Base-by-base conservation (phyloP, 2,329 filamentous ascomycete genomes). In the Daldinia sp. region DNA sequence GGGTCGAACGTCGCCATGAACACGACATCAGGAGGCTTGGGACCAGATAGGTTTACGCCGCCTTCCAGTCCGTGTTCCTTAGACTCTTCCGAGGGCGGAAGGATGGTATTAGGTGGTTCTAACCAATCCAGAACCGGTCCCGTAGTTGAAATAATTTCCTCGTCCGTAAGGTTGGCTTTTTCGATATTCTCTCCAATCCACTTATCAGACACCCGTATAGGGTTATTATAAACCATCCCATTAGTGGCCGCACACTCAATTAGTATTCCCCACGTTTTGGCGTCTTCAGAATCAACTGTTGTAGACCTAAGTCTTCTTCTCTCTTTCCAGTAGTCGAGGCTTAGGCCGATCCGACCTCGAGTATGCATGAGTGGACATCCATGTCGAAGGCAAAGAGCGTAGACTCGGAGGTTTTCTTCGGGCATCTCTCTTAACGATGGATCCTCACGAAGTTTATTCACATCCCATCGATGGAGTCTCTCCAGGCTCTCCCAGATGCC, bases 261-360 rank as follows among this genome's bases (percentile, higher is more conserved):
- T 2, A 88, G 78, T 6, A 94, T 81, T 0, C 86, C 86, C 85
- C 90, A 94, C 2, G 87, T 82, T 60, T 81, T 83, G 29, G 77
- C 75, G 27, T 78, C 70, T 15, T 79, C 74, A 29, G 79, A 75
- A 15, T 76, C 73, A 47, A 76, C 75, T 47, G 68, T 75, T 1
- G 71, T 73, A 4, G 76, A 75, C 2, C 73, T 77, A 13, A 86
- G 75, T 47, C 84, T 80, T 47, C 85, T 82, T 57, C 82, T 79
- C 69, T 89, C 83, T 75, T 87, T 89, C 92, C 92, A 95, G 74
- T 94, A 96, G 67, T 93, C 89, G 35, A 95, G 71, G 49, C 85
- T 87, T 58, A 94, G 78, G 0, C 92, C 92, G 23, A 94, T 79
- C 50, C 83, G 85, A 19, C 84, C 83, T 51, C 87, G 82, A 11